Base-by-base conservation (phyloP, 192 early-diverging fungal genomes). In the Backusella luteola region DNA sequence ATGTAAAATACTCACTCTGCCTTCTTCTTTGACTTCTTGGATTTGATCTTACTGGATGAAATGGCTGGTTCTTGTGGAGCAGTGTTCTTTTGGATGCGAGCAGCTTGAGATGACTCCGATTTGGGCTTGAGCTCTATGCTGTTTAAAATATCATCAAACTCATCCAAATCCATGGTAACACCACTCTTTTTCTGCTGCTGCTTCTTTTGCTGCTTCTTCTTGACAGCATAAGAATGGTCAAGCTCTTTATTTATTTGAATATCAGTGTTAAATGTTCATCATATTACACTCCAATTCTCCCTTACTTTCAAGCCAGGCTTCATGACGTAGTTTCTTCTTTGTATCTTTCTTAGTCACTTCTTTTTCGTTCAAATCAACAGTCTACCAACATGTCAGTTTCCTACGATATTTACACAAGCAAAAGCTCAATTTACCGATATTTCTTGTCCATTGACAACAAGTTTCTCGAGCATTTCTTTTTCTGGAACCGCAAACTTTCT, bases 261-360 rank as follows among this genome's bases (percentile, higher is more conserved):
- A 39, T 19, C 1, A 26, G 46, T 4, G 42, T 63, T 49, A 6
- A 15, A 66, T 44, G 42, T 3, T 14, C 14, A 0, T 19, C 15
- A 44, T 32, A 32, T 14, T 17, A 19, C 15, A 19, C 42, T 44
- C 5, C 15, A 12, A 66, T 29, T 74, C 23, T 39, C 14, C 15
- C 19, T 41, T 85, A 87, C 86, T 90, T n/a, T 89, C 86, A 59
- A 91, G 82, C 90, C 90, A 91, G 34, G 84, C 84, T 63, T 87
- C 80, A 73, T 90, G 90, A 26, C 88, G 84, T 44, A 83, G 53
- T 8, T 86, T 84, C 19, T 88, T 86, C 69, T 89, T 90, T 41
- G 44, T n/a, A 12, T 63, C 36, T 34, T 81, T 81, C 15, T 67
- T 74, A 34, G 49, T n/a, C 12, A 9, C n/a, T 21, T 73, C 34